Conservation (phyloP, 139 green algal genomes). For the Axilococcus clingmanii region DNA sequence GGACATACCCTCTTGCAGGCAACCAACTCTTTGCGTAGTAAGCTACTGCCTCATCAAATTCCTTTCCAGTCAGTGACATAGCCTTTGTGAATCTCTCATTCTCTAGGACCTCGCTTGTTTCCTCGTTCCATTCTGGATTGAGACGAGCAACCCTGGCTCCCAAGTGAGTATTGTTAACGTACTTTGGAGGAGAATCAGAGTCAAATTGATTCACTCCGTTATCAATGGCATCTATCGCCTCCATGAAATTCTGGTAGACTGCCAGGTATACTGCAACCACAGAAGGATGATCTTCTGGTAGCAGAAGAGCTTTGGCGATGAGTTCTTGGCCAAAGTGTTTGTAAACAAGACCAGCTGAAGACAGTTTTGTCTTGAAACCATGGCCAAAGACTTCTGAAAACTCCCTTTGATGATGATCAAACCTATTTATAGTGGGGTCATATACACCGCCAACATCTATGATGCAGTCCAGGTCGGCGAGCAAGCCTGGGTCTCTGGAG, state of each 20-base stretch:
- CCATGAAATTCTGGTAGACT: slow-evolving; percentile 93
- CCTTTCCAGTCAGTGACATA: slow-evolving; percentile 71
- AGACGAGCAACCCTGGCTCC: slow-evolving; percentile 63
- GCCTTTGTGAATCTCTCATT: slow-evolving; percentile 66
- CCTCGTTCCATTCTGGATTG: slow-evolving; percentile 83
- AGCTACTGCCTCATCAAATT: slow-evolving; percentile 68
- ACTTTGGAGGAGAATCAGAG: slow-evolving; percentile 42
- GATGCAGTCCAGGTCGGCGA: slow-evolving; percentile 71
- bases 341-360: slow-evolving; percentile 66
- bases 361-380: slow-evolving; percentile 61
- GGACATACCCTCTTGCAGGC: slow-evolving; percentile 63
- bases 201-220: slow-evolving; percentile 86
- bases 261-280: slow-evolving; percentile 72
- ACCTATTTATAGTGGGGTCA: slow-evolving; percentile 33
- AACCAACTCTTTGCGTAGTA: slow-evolving; percentile 70
- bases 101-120: slow-evolving; percentile 33
- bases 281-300: slow-evolving; percentile 41
- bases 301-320: slow-evolving; percentile 34
- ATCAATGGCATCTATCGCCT: slow-evolving; percentile 91
- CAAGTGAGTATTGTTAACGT: slow-evolving; percentile 80
- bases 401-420: slow-evolving; percentile 89
- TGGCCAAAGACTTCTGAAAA: slow-evolving; percentile 72
- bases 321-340: slow-evolving; percentile 78
- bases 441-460: slow-evolving; percentile 92
- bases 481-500: slow-evolving; percentile 62